A percentile compares a stretch with the other conserved stretches of the same genome.
Evolutionary conservation across 2,329 filamentous ascomycete genomes (phyloP).

Genomic region (Botryotinia narcissicola): DNA sequence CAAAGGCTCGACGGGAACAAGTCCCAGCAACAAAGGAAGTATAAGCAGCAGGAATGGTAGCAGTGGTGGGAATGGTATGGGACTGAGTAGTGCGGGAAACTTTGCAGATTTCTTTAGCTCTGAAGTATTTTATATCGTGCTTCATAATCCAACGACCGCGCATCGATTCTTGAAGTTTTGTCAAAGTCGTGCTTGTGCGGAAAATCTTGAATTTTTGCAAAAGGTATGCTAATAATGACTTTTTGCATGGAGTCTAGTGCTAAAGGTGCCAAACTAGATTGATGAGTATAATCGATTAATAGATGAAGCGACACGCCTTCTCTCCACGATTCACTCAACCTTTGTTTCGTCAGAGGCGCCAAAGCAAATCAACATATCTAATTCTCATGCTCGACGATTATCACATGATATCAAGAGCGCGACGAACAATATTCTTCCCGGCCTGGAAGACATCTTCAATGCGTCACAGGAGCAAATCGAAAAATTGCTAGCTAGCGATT

Average conservation of each 20-base stretch:
- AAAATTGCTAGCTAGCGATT: slow-evolving; percentile 44
- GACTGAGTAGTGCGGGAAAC: slow-evolving; percentile 5
- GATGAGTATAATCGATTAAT: slow-evolving; percentile 48
- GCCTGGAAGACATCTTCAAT: slow-evolving; percentile 39
- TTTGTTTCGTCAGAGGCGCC: slow-evolving; percentile 42
- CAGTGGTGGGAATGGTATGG: slow-evolving; percentile 9
- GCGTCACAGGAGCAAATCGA: slow-evolving; percentile 46
- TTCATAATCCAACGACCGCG: slow-evolving; percentile 49
- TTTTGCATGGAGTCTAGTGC: neutral
- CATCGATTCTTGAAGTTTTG: slow-evolving; percentile 51
- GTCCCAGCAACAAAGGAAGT: slow-evolving; percentile 9
- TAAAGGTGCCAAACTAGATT: slow-evolving; percentile 34
- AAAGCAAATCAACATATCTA: slow-evolving; percentile 32
- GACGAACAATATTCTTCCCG: slow-evolving; percentile 35
- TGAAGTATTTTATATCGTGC: slow-evolving; percentile 50
- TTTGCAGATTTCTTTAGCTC: slow-evolving; percentile 49
- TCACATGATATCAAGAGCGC: slow-evolving; percentile 29
- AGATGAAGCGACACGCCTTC: slow-evolving; percentile 45
- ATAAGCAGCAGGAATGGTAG: slow-evolving; percentile 5
- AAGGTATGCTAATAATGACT: slow-evolving; percentile 41
- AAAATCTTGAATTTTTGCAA: slow-evolving; percentile 52
- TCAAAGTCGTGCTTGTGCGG: slow-evolving; percentile 45
- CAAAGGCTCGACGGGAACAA: neutral
- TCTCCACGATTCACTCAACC: slow-evolving; percentile 47
- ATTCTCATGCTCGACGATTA: slow-evolving; percentile 25